Base-by-base conservation (phyloP, 1,284 basidiomycete species). In the Singerocomus rubriflavus region DNA sequence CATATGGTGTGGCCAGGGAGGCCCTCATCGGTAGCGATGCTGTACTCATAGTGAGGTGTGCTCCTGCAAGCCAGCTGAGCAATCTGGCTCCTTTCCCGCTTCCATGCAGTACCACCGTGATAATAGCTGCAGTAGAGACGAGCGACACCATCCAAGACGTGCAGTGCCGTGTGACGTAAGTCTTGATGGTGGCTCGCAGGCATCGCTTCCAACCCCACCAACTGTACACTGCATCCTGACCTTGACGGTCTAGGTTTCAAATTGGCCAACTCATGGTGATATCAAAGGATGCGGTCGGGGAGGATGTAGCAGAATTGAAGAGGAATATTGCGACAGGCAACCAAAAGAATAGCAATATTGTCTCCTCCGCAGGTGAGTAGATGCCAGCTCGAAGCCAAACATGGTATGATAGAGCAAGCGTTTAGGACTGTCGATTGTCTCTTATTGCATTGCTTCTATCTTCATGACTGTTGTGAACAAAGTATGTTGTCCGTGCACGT, bases 381-480 rank as follows among this genome's bases (percentile, higher is more conserved):
- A 37, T 26, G 8, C 10, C 33, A 26, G 36, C 5, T 13, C 29
- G 21, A 27, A 31, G 7, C 7, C 21, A 3, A 17, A 31, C 1
- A 25, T 39, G 26, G 11, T 17, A 16, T 38, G 25, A 43, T 32
- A 9, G 32, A 57, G 11, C 16, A 1, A 4, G 13, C 4, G 13
- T 52, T n/a, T 68, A 81, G 85, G 86, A 32, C 76, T 88, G 9
- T 85, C 95, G 30, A 89, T 98, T 57, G 56, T 90, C 52, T 91
- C 88, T 64, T 99, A 99, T 71, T 99, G 97, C 67, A 61, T 88
- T 27, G 93, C 96, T 3, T 95, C 92, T 36, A 98, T 99, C 62
- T 76, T 94, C 50, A 99, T 99, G 97, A 99, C 97, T 0, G 82
- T 99, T 42, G 84, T 98, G 55, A 98, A 98, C 79, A 98, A 99